Conservation (phyloP, 139 green algal species). For the Nannochloris sp. region DNA sequence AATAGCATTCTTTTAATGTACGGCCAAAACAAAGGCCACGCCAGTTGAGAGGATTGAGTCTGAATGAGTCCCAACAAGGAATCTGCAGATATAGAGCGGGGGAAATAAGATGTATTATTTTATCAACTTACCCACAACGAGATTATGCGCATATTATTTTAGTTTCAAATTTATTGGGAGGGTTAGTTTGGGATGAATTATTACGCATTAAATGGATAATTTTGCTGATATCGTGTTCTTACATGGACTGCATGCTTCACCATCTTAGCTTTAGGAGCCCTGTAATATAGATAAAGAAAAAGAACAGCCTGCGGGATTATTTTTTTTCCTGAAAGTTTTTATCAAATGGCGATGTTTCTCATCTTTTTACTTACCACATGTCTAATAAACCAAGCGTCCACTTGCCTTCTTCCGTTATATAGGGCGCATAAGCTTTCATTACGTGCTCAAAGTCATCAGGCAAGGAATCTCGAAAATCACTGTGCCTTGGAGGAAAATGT, state of each 20-base stretch:
- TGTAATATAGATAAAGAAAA: not conserved
- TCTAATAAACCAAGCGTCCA: conserved; percentile 34
- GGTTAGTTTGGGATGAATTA: too few species aligned
- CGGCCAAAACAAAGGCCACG: conserved; percentile 17
- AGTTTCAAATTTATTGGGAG: too few species aligned
- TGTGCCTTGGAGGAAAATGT: conserved; percentile 17
- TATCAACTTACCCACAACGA: too few species aligned
- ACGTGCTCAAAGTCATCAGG: conserved; percentile 1
- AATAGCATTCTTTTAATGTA: conserved; percentile 27
- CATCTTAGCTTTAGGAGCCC: not conserved
- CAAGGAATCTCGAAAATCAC: conserved; percentile 16
- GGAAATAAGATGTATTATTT: not conserved
- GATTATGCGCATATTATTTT: too few species aligned
- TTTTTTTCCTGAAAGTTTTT: not conserved
- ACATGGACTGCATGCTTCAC: conserved; percentile 5
- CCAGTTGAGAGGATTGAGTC: conserved; percentile 22
- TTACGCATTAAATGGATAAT: too few species aligned
- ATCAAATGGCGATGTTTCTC: not conserved
- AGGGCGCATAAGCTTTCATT: not conserved
- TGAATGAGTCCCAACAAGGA: conserved; percentile 38
- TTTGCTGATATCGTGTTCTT: conserved; percentile 18
- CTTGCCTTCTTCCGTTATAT: conserved; percentile 16
- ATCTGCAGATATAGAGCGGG: conserved; percentile 12
- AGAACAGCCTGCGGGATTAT: not conserved
- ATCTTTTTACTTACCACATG: conserved; percentile 24